These are phyloP conservation scores for Schoenoplectus tabernaemontani DNA, from an alignment of 202 grass and related monocot species.

Conservation along the genomic window DNA sequence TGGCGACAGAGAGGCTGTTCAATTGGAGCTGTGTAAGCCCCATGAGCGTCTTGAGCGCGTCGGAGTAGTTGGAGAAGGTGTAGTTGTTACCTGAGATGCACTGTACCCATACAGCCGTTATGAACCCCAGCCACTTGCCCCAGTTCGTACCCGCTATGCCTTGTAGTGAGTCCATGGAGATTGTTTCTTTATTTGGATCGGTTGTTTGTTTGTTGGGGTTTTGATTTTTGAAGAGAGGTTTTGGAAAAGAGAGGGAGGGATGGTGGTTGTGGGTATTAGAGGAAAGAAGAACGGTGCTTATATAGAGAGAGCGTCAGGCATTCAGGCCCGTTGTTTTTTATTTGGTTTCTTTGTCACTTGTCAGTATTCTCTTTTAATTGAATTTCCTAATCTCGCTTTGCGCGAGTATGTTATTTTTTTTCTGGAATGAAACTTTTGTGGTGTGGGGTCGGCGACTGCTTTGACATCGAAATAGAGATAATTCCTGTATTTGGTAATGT, in stretches of 20 bases:
- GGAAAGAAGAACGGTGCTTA: no score
- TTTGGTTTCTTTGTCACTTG: no score
- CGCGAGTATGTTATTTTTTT: no score
- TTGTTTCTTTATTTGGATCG: neutral
- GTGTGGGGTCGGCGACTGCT: no score
- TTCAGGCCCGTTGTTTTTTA: no score
- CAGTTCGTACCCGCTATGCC: conserved; percentile 40
- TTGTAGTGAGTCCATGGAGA: conserved; percentile 29
- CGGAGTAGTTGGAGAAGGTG: conserved; percentile 98
- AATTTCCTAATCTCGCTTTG: no score
- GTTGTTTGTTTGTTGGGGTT: neutral
- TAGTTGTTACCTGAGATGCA: conserved; percentile 99
- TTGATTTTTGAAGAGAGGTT: neutral
- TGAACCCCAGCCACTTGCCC: conserved; percentile 70
- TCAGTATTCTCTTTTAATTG: no score
- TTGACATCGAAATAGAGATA: no score
- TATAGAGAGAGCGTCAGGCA: no score
- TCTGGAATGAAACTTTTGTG: no score
- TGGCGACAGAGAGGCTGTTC: conserved; percentile 95
- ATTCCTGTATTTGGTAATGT: no score
- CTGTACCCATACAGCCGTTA: conserved; percentile 96
- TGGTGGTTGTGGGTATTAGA: neutral
- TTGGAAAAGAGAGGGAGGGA: neutral
- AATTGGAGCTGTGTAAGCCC: conserved; percentile 83
- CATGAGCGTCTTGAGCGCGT: conserved; percentile 76